phyloP scores from a whole-genome alignment of 495 filamentous ascomycete genomes.

The Tuber magnatum region DNA sequence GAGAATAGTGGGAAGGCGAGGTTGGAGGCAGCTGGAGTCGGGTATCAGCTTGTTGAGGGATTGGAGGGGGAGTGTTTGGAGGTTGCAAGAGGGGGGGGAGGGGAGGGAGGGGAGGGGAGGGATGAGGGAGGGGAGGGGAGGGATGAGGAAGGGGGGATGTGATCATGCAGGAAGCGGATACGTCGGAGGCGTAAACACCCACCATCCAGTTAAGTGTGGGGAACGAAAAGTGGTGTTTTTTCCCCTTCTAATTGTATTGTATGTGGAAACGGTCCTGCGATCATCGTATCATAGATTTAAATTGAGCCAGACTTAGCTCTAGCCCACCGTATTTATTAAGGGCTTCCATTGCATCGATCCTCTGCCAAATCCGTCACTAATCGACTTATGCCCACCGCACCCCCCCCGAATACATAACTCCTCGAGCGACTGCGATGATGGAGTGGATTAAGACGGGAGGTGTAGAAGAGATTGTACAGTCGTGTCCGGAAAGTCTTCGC shows the following conservation, averaged over 20 bases:
- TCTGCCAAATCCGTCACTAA: not conserved
- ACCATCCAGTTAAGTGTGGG: not conserved
- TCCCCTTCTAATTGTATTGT: not conserved
- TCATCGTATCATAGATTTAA: not conserved
- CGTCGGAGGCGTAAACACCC: not conserved
- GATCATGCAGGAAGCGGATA: not conserved
- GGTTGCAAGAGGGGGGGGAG: slow-evolving; percentile 76
- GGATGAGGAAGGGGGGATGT: not conserved
- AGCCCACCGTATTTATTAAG: not conserved
- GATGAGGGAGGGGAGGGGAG: not conserved
- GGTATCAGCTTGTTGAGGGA: slow-evolving; percentile 62
- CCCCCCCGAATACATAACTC: not conserved
- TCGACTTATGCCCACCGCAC: not conserved
- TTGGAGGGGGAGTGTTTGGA: slow-evolving; percentile 73
- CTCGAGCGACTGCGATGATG: not conserved
- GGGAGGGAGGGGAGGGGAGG: slow-evolving; percentile 36
- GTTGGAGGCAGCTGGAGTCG: slow-evolving; percentile 66
- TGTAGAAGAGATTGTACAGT: not conserved
- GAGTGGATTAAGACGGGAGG: not conserved
- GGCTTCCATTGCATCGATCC: not conserved
- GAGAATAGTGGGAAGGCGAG: slow-evolving; percentile 65
- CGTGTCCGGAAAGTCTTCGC: too few relatives aligned
- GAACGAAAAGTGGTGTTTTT: not conserved
- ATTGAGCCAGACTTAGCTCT: not conserved
- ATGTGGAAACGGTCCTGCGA: not conserved